phyloP scores from a whole-genome alignment of 2,329 filamentous ascomycete species.

The Hansfordia pulvinata region DNA sequence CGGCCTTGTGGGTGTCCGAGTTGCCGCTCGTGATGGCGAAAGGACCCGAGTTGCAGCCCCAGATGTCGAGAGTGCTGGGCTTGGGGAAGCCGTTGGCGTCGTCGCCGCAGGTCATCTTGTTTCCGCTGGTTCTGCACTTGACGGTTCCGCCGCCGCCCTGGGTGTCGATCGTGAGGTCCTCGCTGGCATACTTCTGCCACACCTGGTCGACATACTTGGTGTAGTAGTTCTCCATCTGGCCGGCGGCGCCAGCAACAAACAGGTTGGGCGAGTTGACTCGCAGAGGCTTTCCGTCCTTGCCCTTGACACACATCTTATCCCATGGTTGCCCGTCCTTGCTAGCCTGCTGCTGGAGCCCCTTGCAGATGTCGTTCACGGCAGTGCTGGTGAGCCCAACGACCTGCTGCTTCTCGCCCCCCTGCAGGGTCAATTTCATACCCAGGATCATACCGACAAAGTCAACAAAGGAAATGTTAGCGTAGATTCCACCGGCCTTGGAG shows the following conservation, averaged over 20 bases:
- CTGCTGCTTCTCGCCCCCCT: slow-evolving; percentile 20
- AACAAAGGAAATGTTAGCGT: slow-evolving; percentile 35
- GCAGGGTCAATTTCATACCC: slow-evolving; percentile 29
- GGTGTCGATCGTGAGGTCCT: slow-evolving; percentile 27
- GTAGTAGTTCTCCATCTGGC: slow-evolving; percentile 27
- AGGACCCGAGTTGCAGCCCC: slow-evolving; percentile 34
- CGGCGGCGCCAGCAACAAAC: slow-evolving; percentile 20
- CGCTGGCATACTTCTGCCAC: slow-evolving; percentile 25
- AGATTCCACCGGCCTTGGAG: slow-evolving; percentile 22
- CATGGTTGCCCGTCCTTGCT: slow-evolving; percentile 25
- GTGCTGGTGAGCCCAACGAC: slow-evolving; percentile 23
- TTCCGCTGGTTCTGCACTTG: slow-evolving; percentile 21
- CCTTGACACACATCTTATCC: slow-evolving; percentile 28
- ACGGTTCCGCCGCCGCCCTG: slow-evolving; percentile 24
- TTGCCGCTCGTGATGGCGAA: slow-evolving; percentile 23
- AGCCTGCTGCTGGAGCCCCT: slow-evolving; percentile 22
- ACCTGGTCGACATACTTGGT: slow-evolving; percentile 29
- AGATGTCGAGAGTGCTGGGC: slow-evolving; percentile 31
- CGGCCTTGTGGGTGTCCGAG: slow-evolving; percentile 24
- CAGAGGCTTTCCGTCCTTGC: slow-evolving; percentile 20
- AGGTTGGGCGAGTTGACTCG: slow-evolving; percentile 30
- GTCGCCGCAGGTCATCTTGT: slow-evolving; percentile 23
- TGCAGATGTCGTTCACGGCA: slow-evolving; percentile 25
- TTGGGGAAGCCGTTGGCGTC: slow-evolving; percentile 28
- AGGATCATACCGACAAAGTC: slow-evolving; percentile 36